Percentiles rank a stretch among this genome's conserved stretches.
These are phyloP conservation scores for Copromyces sp. DNA, from an alignment of 495 filamentous ascomycete species.

Conservation along the genomic window DNA sequence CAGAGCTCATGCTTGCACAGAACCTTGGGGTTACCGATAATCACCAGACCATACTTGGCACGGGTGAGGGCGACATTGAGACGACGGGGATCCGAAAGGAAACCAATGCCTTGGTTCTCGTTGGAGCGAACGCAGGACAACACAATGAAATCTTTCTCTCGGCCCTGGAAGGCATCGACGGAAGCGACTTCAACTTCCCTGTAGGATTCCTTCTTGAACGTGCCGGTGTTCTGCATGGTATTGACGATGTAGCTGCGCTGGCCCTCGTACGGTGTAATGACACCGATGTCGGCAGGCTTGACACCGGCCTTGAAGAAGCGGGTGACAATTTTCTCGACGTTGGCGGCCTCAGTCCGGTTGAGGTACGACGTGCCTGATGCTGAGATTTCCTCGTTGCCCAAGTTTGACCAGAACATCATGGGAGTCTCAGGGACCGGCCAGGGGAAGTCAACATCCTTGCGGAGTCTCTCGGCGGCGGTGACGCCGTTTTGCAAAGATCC, in stretches of 20 bases:
- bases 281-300: constrained; percentile 81
- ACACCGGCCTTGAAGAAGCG: constrained; percentile 99
- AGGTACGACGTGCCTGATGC: constrained; percentile 96
- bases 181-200: constrained; percentile 98
- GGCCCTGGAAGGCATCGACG: constrained; percentile 96
- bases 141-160: constrained; percentile 99
- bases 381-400: constrained; percentile 96
- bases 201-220: constrained; percentile 96
- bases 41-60: constrained; percentile 91
- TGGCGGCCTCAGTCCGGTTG: constrained; percentile 92
- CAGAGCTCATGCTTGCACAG: constrained; percentile 95
- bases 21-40: constrained; percentile 97
- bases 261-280: constrained; percentile 98
- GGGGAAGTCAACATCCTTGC: constrained; percentile 93
- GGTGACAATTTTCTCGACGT: constrained; percentile 96
- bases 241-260: constrained; percentile 97
- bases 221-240: constrained; percentile 95
- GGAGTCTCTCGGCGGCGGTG: constrained; percentile 75
- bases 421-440: constrained; percentile 91
- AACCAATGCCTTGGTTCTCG: constrained; percentile 98
- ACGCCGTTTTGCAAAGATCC: constrained; percentile 96
- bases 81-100: constrained; percentile 95
- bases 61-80: constrained; percentile 98
- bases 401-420: constrained; percentile 99
- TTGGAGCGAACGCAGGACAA: constrained; percentile 97